Conservation (phyloP, 805 yeast species). For the Yueomyces sp. region DNA sequence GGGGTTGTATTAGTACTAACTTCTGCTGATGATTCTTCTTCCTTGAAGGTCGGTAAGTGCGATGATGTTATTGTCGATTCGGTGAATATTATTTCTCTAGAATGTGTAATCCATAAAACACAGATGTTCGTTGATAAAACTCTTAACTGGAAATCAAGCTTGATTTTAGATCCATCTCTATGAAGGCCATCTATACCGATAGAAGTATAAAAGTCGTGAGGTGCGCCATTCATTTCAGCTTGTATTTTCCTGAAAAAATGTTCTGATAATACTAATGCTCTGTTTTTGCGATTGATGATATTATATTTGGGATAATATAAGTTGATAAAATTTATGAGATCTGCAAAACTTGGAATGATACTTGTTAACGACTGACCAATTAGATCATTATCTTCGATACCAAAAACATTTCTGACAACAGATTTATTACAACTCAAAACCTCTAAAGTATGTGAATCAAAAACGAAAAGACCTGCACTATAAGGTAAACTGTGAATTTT, state of each 20-base stretch:
- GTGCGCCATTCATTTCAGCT: conserved; percentile 31
- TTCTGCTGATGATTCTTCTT: conserved; percentile 22
- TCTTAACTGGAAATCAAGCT: conserved; percentile 70
- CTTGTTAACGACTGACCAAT: conserved; percentile 36
- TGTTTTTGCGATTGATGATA: conserved; percentile 26
- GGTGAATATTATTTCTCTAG: conserved; percentile 33
- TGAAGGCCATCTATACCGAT: conserved; percentile 59
- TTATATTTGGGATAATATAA: conserved; percentile 28
- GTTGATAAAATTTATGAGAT: conserved; percentile 21
- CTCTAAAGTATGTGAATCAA: conserved; percentile 36
- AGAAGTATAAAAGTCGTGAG: conserved; percentile 44
- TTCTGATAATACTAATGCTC: conserved; percentile 78
- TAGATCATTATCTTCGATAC: conserved; percentile 36
- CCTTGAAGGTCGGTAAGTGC: conserved; percentile 28
- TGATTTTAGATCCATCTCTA: conserved; percentile 49
- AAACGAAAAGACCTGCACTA: conserved; percentile 73
- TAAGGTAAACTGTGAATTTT: conserved; percentile 71
- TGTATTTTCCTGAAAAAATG: conserved; percentile 70
- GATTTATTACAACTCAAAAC: conserved; percentile 70
- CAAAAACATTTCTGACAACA: conserved; percentile 67
- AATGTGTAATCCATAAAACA: conserved; percentile 78
- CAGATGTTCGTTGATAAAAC: conserved; percentile 45
- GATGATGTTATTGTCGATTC: conserved; percentile 27
- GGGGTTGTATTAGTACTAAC: conserved; percentile 6
- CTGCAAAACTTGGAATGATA: conserved; percentile 51